phyloP scores from a whole-genome alignment of 768 basidiomycete genomes.

The Trametes punicea region DNA sequence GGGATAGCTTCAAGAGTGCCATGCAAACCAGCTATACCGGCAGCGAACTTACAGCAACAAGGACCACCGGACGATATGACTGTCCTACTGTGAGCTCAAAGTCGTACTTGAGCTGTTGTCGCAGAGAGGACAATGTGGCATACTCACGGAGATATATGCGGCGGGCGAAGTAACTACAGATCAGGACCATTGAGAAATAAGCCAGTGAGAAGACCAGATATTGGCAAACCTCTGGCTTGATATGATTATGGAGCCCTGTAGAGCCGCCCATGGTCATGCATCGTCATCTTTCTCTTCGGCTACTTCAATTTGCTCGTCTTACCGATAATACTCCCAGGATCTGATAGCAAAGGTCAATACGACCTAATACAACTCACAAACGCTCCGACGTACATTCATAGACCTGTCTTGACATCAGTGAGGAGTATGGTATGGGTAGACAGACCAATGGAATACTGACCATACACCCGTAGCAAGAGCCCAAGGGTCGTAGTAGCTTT shows the following conservation, averaged over 20 bases:
- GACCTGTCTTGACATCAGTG: background rate
- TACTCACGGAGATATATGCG: background rate
- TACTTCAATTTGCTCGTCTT: too few relatives aligned
- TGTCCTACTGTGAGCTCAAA: background rate
- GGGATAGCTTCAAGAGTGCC: background rate
- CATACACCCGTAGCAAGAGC: background rate
- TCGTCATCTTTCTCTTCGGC: too few relatives aligned
- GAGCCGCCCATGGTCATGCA: too few relatives aligned
- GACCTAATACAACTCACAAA: too few relatives aligned
- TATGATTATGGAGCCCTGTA: background rate
- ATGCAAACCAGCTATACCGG: background rate
- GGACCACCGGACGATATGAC: background rate
- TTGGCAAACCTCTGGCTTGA: background rate
- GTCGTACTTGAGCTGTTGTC: background rate
- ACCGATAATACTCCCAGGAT: background rate
- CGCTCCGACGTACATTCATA: background rate
- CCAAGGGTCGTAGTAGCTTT: background rate
- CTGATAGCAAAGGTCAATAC: too few relatives aligned
- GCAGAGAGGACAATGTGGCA: background rate
- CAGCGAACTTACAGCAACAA: background rate
- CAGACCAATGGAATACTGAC: background rate
- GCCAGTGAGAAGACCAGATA: background rate
- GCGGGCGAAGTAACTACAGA: slow-evolving; percentile 1
- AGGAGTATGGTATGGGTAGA: background rate
- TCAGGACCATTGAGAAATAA: background rate